Base-by-base conservation (phyloP, 345 rosid species). In the Salix purpurea region DNA sequence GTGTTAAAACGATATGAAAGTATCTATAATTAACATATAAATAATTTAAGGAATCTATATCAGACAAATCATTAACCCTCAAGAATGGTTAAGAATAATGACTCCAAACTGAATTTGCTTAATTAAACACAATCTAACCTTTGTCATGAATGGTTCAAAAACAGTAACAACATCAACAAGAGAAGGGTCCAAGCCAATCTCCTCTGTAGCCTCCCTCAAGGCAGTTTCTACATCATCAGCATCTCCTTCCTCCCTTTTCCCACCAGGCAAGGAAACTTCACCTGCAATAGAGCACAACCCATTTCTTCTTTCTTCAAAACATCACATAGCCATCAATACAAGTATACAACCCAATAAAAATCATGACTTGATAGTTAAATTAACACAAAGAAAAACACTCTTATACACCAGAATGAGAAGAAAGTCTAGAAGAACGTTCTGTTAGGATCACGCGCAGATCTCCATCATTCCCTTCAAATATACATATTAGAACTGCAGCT, bases 241-340 rank as follows among this genome's bases (percentile, higher is more conserved):
- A 56, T 87, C 89, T 3, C 70, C 77, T 52, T 83, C 85, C 52
- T 87, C 89, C 68, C 84, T 71, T 73, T 79, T 85, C 73, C 89
- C 89, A 65, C 89, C 87, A 0, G 86, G 87, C 77, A 87, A 74
- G 34, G 87, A 78, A 60, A 87, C 89, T 71, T 87, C 89, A 50
- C 89, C 85, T 82, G 80, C 36, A 81, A 65, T 52, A 18, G 67
- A 60, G 52, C 30, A 15, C 3, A 6, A 3, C 78, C 71, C 16
- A 77, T 21, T 76, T 64, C 40, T 30, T 15, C 32, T 15, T 37
- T 37, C 69, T 26, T 19, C 18, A 15, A 66, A 13, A 28, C 36
- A 28, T 28, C 40, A 6, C 40, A 62, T 8, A 62, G 42, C 24
- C 39, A 66, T 18, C 19, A 66, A 10, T 37, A 66, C 44, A 40